These are phyloP conservation scores for Arthrobotrys conoides DNA, from an alignment of 2,329 filamentous ascomycete species.

Conservation along the genomic window DNA sequence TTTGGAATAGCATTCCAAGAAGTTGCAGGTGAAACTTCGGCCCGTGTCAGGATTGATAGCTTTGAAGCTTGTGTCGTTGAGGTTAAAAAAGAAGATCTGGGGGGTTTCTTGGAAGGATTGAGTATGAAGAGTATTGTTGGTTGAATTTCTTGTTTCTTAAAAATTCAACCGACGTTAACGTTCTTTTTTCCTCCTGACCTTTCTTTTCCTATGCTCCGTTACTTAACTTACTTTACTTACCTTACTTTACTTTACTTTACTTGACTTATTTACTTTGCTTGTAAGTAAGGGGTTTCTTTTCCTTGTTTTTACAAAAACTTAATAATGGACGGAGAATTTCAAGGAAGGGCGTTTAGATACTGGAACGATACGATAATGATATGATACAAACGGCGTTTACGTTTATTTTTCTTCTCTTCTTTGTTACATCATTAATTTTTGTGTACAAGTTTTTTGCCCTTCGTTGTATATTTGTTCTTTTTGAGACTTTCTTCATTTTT, in stretches of 20 bases:
- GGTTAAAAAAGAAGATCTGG: slow-evolving; percentile 94
- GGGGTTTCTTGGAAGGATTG: slow-evolving; percentile 88
- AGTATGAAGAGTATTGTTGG: slow-evolving; percentile 86
- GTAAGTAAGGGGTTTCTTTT: too few relatives aligned
- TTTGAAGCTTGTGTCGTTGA: slow-evolving; percentile 98
- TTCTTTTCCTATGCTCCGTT: too few relatives aligned
- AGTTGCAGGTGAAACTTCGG: slow-evolving; percentile 90
- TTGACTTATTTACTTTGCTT: too few relatives aligned
- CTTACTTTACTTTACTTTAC: too few relatives aligned
- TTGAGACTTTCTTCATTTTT: background rate
- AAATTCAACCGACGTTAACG: too few relatives aligned
- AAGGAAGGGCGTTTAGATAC: background rate
- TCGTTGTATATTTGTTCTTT: background rate
- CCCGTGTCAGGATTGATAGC: slow-evolving; percentile 90
- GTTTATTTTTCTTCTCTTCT: background rate
- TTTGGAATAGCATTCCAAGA: slow-evolving; percentile 97
- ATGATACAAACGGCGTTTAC: background rate
- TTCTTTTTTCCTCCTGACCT: too few relatives aligned
- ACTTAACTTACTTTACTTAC: background rate
- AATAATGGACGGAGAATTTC: background rate
- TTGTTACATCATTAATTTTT: too few relatives aligned
- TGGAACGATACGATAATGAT: too few relatives aligned
- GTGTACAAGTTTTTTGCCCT: background rate
- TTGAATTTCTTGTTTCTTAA: background rate
- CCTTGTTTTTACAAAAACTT: too few relatives aligned